Conservation (phyloP, 371 early-diverging fungal genomes). For the Basidiobolus meristosporus region DNA sequence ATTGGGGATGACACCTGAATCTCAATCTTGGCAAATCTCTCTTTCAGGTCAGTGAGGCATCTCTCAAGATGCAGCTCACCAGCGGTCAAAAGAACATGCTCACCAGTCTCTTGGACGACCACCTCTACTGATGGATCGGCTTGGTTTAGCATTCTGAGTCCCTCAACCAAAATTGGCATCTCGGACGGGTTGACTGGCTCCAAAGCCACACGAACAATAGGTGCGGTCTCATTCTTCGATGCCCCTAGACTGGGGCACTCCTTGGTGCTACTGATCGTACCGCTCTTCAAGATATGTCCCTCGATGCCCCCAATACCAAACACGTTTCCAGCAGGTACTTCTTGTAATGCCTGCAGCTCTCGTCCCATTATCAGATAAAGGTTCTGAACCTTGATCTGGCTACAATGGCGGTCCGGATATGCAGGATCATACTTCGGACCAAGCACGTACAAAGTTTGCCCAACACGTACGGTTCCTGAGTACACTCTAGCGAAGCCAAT, state of each 20-base stretch:
- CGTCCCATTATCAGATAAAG: constrained; percentile 93
- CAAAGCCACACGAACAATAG: constrained; percentile 90
- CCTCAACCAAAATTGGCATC: constrained; percentile 67
- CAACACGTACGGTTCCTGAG: constrained; percentile 72
- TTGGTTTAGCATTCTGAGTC: constrained; percentile 74
- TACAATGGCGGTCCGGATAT: constrained; percentile 36
- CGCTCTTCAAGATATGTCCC: constrained; percentile 73
- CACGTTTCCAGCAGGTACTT: constrained; percentile 87
- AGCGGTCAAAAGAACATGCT: constrained; percentile 86
- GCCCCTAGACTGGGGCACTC: constrained; percentile 6
- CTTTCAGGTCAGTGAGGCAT: constrained; percentile 83
- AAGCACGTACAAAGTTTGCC: constrained; percentile 68
- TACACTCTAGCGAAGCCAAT: constrained; percentile 89
- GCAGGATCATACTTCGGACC: constrained; percentile 83
- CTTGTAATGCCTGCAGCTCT: constrained; percentile 57
- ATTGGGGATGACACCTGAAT: constrained; percentile 87
- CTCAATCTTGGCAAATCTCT: constrained; percentile 81
- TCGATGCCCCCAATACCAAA: constrained; percentile 91
- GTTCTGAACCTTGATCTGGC: constrained; percentile 47
- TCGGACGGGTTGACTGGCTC: constrained; percentile 79
- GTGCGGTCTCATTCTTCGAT: constrained; percentile 27
- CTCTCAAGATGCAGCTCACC: constrained; percentile 94
- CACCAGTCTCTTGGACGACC: constrained; percentile 80
- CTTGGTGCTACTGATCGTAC: constrained; percentile 54
- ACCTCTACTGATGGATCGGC: constrained; percentile 91